Evolutionary conservation across 2,329 filamentous ascomycete genomes (phyloP).

Genomic region (Apiospora hydei): DNA sequence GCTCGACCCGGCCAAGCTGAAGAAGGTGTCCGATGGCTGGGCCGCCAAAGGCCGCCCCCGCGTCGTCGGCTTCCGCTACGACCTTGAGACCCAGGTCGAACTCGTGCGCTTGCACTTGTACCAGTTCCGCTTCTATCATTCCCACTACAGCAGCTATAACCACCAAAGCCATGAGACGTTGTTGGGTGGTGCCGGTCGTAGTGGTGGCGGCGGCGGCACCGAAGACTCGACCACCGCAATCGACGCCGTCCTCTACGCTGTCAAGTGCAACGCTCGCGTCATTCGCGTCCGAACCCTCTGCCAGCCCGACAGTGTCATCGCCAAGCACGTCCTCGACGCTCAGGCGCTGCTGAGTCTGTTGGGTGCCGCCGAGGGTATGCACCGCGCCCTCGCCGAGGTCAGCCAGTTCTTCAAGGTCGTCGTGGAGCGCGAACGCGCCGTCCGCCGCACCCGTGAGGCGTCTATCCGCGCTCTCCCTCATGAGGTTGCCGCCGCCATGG

Average conservation of each 20-base stretch:
- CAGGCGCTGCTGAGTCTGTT: constrained; percentile 59
- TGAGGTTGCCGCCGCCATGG: constrained; percentile 14
- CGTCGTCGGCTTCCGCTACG: constrained; percentile 65
- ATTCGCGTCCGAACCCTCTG: constrained; percentile 64
- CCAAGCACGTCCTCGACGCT: constrained; percentile 63
- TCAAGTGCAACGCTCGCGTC: constrained; percentile 59
- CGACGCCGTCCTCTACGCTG: constrained; percentile 56
- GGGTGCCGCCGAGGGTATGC: constrained; percentile 51
- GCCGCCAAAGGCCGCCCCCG: constrained; percentile 58
- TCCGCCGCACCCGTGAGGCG: constrained; percentile 23
- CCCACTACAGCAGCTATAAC: constrained; percentile 36
- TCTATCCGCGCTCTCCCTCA: constrained; percentile 12
- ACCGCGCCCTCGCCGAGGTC: constrained; percentile 57
- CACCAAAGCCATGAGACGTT: neutral
- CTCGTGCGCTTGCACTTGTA: constrained; percentile 57
- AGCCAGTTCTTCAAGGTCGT: constrained; percentile 62
- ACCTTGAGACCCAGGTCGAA: constrained; percentile 67
- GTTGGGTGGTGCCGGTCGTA: neutral
- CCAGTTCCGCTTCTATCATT: constrained; percentile 58
- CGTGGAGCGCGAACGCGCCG: constrained; percentile 53
- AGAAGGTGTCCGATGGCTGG: constrained; percentile 60
- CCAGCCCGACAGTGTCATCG: constrained; percentile 64
- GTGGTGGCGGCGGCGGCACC: neutral
- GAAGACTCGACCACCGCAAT: constrained; percentile 46
- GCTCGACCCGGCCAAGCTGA: constrained; percentile 58